A percentile compares a stretch with the other conserved stretches of the same genome.
phyloP scores from a whole-genome alignment of 768 basidiomycete genomes.

The Cystoderma amianthinum region DNA sequence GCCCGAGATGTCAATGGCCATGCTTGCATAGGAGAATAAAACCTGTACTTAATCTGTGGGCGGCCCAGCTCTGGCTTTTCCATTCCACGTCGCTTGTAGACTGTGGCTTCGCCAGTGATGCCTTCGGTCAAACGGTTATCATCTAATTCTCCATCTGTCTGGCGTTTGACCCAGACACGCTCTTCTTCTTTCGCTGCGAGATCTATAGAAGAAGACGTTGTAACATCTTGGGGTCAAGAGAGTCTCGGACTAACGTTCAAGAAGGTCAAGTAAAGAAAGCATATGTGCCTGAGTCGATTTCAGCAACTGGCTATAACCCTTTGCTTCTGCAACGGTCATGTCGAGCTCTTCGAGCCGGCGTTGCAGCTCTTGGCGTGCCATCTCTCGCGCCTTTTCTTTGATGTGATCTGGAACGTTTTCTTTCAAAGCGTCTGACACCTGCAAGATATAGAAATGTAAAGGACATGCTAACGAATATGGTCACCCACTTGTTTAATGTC shows the following conservation, averaged over 20 bases:
- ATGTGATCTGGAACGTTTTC: slow-evolving; percentile 53
- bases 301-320: slow-evolving; percentile 45
- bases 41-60: slow-evolving; percentile 54
- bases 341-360: slow-evolving; percentile 56
- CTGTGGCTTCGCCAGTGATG: slow-evolving; percentile 59
- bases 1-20: neutral
- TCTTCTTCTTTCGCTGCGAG: slow-evolving; percentile 65
- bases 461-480: slow-evolving; percentile 2
- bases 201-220: slow-evolving; percentile 25
- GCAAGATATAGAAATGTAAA: neutral
- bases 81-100: slow-evolving; percentile 67
- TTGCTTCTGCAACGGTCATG: slow-evolving; percentile 49
- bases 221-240: neutral
- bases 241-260: slow-evolving; percentile 44
- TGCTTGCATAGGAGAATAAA: neutral
- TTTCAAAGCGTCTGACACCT: slow-evolving; percentile 50
- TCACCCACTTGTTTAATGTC: slow-evolving; percentile 50
- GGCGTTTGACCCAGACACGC: slow-evolving; percentile 64
- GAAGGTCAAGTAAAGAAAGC: slow-evolving; percentile 48
- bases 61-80: slow-evolving; percentile 62
- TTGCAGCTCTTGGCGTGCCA: slow-evolving; percentile 59
- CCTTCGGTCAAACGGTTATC: slow-evolving; percentile 62
- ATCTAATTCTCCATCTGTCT: slow-evolving; percentile 66
- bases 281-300: slow-evolving; percentile 54
- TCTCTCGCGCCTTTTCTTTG: slow-evolving; percentile 55